Conservation (phyloP, 257 asterid species). For the Solanum sitiens region DNA sequence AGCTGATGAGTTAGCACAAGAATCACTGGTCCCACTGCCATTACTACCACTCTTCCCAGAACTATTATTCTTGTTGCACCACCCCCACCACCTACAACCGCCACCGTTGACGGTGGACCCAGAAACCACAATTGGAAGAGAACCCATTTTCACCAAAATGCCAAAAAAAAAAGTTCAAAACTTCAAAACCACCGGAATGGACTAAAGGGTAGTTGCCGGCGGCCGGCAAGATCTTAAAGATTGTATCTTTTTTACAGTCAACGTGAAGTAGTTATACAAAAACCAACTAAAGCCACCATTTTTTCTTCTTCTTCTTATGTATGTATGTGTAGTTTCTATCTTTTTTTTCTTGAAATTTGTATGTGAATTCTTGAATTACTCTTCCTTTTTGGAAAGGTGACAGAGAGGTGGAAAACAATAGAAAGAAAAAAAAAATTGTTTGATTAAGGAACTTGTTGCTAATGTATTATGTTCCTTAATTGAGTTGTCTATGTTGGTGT, state of each 20-base stretch:
- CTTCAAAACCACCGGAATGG: not conserved
- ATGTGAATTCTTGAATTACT: not conserved
- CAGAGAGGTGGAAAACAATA: not conserved
- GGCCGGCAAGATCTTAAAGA: not conserved
- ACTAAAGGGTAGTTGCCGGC: not conserved
- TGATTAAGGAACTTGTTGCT: not conserved
- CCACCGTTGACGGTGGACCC: constrained; percentile 5
- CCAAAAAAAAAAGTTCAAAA: not conserved
- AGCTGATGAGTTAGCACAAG: constrained; percentile 19
- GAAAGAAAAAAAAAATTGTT: not conserved
- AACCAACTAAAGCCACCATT: not conserved
- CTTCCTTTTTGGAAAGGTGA: not conserved
- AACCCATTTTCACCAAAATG: constrained; percentile 13
- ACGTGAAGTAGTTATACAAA: not conserved
- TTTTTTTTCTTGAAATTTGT: not conserved
- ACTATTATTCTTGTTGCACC: not conserved
- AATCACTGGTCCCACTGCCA: not conserved
- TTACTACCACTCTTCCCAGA: not conserved
- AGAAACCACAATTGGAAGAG: constrained; percentile 10
- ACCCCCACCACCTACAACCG: constrained; percentile 5
- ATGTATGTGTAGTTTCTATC: not conserved
- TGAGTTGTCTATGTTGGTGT: not conserved
- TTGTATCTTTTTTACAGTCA: not conserved
- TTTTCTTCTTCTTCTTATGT: not conserved
- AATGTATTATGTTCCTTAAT: not conserved